Evolutionary conservation across 2,329 filamentous ascomycete genomes (phyloP), one percentile per base, ranked within the genome.

Genomic region (Aureobasidium sp.): DNA sequence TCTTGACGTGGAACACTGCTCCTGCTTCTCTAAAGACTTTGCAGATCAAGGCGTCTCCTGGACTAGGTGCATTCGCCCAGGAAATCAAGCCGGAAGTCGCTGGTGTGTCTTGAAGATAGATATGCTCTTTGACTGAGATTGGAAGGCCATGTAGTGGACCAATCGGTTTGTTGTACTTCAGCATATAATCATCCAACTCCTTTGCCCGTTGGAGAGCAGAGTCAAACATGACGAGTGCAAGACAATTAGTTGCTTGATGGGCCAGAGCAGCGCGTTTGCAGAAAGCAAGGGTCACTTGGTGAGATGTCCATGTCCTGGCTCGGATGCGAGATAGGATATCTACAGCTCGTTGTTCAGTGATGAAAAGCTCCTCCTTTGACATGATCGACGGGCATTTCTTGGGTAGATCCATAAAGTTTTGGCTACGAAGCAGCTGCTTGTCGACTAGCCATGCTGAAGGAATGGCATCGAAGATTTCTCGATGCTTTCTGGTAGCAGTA

Each of bases 71-170:
- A 49, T 80, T 79, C 2, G 84, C 82, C 39, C 86, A 77, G 0
- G 81, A 80, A 0, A 81, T 80, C 61, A 89, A 84, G 12, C 86
- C 86, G 12, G 52, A 62, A 14, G 63, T 62, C 3, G 63, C 49
- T 8, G 59, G 49, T 29, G 47, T 57, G 15, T 82, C 82, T 8
- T 71, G 68, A 8, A 87, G 73, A 59, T 87, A 79, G 74, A 88
- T 85, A 67, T 85, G 84, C 72, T 89, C 86, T 68, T 89, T 90
- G 56, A 89, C 78, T 0, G 85, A 82, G 11, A 86, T 76, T 1
- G 83, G 83, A 0, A 86, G 53, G 72, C 84, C 87, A 69, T 89
- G 86, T 2, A 89, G 77, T 5, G 86, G 85, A 0, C 87, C 87
- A 48, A 79, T 73, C 0, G 77, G 69, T 64, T 72, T 68, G 39